Evolutionary conservation across 2,329 filamentous ascomycete species (phyloP).

Genomic region (Aspergillus japonicus): DNA sequence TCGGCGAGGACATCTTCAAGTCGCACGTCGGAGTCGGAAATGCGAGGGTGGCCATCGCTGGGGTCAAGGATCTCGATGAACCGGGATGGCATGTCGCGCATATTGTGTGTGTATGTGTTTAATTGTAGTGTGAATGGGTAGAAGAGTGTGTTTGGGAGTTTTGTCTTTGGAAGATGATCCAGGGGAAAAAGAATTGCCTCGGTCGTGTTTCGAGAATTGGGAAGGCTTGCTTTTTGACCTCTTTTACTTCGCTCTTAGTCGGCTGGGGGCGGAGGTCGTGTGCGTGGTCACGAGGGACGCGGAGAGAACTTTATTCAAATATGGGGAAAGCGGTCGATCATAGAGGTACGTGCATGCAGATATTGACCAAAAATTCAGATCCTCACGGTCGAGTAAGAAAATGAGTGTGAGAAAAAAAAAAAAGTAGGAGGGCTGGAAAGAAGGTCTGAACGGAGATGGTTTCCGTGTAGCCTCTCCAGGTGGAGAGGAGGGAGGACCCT

Average conservation of each 20-base stretch:
- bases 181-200: background rate
- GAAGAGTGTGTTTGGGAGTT: background rate
- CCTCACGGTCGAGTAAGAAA: background rate
- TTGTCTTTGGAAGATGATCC: background rate
- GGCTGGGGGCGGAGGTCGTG: background rate
- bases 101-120: conserved; percentile 14
- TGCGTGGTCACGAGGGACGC: conserved; percentile 2
- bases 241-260: background rate
- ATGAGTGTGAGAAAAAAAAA: background rate
- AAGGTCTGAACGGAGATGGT: conserved; percentile 2
- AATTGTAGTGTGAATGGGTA: background rate
- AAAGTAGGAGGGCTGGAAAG: background rate
- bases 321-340: background rate
- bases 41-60: conserved; percentile 32
- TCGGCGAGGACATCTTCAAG: conserved; percentile 46
- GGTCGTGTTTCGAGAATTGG: background rate
- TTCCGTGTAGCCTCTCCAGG: background rate
- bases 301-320: background rate
- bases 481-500: background rate
- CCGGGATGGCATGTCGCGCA: conserved; percentile 41
- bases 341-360: background rate
- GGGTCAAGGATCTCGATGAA: conserved; percentile 47
- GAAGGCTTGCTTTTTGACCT: background rate
- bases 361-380: background rate
- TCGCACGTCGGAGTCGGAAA: conserved; percentile 42